phyloP scores from a whole-genome alignment of 2,329 filamentous ascomycete species.

The Fusarium coicis region DNA sequence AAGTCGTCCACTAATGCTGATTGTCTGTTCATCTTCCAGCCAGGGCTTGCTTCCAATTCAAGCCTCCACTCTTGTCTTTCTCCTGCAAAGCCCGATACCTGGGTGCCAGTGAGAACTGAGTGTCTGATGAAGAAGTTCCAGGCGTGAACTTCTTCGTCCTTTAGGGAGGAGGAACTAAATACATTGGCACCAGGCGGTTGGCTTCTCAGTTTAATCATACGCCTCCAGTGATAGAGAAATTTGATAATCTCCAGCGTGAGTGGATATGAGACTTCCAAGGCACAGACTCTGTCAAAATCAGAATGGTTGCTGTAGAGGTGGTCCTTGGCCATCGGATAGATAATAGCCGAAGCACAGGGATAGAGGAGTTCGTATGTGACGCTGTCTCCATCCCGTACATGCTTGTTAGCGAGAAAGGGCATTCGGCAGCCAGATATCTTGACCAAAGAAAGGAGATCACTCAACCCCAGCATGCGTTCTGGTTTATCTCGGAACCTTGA shows the following conservation, averaged over 20 bases:
- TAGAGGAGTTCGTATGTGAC: slow-evolving; percentile 7
- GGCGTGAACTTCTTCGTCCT: neutral
- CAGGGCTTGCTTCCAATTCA: neutral
- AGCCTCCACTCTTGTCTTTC: neutral
- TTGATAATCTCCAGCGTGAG: neutral
- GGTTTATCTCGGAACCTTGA: neutral
- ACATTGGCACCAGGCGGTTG: neutral
- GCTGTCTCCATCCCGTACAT: neutral
- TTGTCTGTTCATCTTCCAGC: neutral
- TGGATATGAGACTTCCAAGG: neutral
- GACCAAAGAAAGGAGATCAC: neutral
- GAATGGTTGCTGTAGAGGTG: slow-evolving; percentile 4
- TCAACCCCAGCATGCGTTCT: neutral
- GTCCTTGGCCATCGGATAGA: neutral
- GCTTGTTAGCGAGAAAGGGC: slow-evolving; percentile 4
- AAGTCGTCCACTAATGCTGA: slow-evolving; percentile 1
- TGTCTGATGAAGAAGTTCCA: neutral
- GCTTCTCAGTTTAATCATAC: neutral
- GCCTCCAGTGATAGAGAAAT: slow-evolving; percentile 17
- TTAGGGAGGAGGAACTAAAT: neutral
- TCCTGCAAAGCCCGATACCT: neutral
- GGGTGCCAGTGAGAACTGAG: neutral
- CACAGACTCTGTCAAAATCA: neutral
- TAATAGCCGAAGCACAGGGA: neutral
- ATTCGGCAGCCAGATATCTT: neutral